A percentile compares a stretch with the other conserved stretches of the same genome.
phyloP scores from a whole-genome alignment of 2,329 filamentous ascomycete genomes.

The Colletotrichum scovillei region DNA sequence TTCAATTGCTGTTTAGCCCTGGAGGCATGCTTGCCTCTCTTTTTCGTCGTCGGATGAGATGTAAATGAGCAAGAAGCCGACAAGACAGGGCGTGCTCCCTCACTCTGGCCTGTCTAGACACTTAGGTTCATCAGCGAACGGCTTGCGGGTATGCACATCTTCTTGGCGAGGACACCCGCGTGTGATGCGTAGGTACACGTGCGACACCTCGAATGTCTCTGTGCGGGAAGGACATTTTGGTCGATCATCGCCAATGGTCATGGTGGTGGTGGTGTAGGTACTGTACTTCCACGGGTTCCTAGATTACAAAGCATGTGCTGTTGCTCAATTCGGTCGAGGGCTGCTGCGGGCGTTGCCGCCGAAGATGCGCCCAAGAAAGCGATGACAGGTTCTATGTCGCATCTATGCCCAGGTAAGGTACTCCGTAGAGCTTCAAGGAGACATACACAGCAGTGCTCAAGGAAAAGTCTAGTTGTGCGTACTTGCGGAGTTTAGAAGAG shows the following conservation, averaged over 20 bases:
- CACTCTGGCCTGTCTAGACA: not conserved
- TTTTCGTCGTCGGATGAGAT: not conserved
- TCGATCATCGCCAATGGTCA: not conserved
- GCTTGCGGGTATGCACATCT: too few species aligned
- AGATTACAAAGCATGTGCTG: not conserved
- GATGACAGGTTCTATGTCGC: not conserved
- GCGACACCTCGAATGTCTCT: not conserved
- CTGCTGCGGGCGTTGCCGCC: not conserved
- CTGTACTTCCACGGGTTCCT: too few species aligned
- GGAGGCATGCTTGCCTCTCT: not conserved
- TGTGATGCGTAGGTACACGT: too few species aligned
- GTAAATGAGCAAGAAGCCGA: not conserved
- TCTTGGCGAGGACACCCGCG: too few species aligned
- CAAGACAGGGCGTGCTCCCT: not conserved
- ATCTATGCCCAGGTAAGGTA: not conserved
- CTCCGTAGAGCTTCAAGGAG: too few species aligned
- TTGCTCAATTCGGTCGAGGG: not conserved
- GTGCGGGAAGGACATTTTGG: not conserved
- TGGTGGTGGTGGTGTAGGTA: too few species aligned
- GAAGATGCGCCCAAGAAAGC: not conserved
- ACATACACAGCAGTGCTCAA: too few species aligned
- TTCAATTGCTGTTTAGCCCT: not conserved
- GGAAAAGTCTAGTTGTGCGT: too few species aligned
- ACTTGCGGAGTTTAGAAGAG: too few species aligned
- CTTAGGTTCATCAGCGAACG: too few species aligned